Evolutionary conservation across 108 stramenopile genomes (phyloP), one percentile per base, ranked within the genome.

Genomic region (Cylindrotheca closterium): DNA sequence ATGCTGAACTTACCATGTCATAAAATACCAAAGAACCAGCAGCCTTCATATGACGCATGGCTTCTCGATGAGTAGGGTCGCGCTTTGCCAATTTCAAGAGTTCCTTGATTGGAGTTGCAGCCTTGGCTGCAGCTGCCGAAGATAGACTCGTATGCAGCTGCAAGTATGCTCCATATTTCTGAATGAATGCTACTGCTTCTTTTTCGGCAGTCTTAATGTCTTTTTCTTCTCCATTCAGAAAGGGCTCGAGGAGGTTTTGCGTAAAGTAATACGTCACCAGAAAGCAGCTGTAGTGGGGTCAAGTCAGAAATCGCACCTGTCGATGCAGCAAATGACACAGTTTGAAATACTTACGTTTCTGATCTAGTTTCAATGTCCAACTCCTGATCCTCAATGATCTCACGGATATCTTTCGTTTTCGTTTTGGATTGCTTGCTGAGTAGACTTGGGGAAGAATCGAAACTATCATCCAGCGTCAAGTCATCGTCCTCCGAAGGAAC

Each of bases 241-340:
- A 46, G 1, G 42, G 47, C 4, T 58, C 34, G 24, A 84, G 51
- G n/a, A 85, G 60, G 55, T 74, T 69, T 48, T 70, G 84, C 25
- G 78, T 87, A 30, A 87, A 94, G 63, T 88, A 94, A 59, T 83
- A 94, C 2, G 89, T 94, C 1, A 84, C 82, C 22, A 94, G 69
- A 48, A 71, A 73, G 61, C 93, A 92, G 5, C 87, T 88, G 55
- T 17, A 42, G 37, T 42, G 37, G 10, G 15, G 37, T 15, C n/a
- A n/a, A n/a, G n/a, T n/a, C n/a, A n/a, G n/a, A n/a, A n/a, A n/a
- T n/a, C n/a, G n/a, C n/a, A n/a, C n/a, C n/a, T n/a, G n/a, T n/a
- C n/a, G n/a, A n/a, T n/a, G n/a, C n/a, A n/a, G n/a, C n/a, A n/a
- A n/a, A n/a, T n/a, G n/a, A n/a, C 15, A 42, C 7, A 42, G 15